Evolutionary conservation across 345 rosid genomes (phyloP), one percentile per base, ranked within the genome.

Genomic region (Limnanthes douglasii): DNA sequence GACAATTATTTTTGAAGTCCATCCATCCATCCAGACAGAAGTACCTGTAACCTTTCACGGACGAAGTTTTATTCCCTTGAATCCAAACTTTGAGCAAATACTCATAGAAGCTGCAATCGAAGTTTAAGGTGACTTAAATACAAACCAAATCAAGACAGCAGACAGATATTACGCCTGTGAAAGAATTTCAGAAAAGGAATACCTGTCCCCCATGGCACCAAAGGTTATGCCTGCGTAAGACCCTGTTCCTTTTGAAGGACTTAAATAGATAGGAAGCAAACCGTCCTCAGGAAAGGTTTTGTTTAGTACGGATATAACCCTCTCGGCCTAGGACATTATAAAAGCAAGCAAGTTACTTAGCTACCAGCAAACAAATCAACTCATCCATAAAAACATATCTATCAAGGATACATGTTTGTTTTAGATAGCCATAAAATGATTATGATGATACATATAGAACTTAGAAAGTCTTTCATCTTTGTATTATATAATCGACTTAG

Each of bases 121-220:
- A 46, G 24, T n/a, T 11, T 9, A 39, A 22, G 8, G 6, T 3
- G 29, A 28, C 12, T n/a, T 33, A 28, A 28, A 11, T 20, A 7
- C 12, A 41, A 15, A 34, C 26, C 4, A 41, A 15, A 45, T 11
- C 6, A 36, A n/a, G 29, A 16, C 22, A 19, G 20, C 5, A 15
- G 11, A 16, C 18, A 31, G 27, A 45, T 3, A 6, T 26, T 32
- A n/a, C 32, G 7, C 32, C 39, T 16, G 16, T 34, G 21, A 9
- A 13, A 20, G 18, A 41, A 3, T 36, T 37, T 4, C 19, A 5
- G 34, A 21, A 23, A 31, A 51, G 13, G n/a, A 35, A 45, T 62
- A 92, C 99, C 99, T 85, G 52, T 92, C 99, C 46, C 99, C 96
- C 99, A 85, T 92, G 42, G 99, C 96, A 59, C 99, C 99, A 57